Evolutionary conservation across 176 grass and related monocot genomes (phyloP).

Genomic region (Phoenix roebelenii): DNA sequence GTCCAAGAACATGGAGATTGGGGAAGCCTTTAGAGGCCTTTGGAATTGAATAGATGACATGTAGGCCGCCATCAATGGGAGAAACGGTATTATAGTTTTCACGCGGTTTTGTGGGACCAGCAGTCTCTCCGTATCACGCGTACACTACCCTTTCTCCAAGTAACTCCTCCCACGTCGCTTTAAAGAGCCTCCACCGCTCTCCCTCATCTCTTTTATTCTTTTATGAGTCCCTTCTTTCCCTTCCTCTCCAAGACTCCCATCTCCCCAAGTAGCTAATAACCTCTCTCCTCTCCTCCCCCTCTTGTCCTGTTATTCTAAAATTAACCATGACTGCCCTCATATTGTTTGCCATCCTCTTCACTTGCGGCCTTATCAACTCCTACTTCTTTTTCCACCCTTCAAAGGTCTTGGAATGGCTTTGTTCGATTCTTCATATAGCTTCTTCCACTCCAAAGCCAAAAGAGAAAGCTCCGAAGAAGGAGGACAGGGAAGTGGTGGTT

Average conservation of each 20-base stretch:
- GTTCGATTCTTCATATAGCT: conserved; percentile 5
- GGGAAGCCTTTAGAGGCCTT: too few species aligned
- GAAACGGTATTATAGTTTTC: too few species aligned
- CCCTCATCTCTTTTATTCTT: not conserved
- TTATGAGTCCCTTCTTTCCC: not conserved
- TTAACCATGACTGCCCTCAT: conserved; percentile 13
- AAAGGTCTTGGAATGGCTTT: conserved; percentile 17
- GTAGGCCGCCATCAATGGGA: too few species aligned
- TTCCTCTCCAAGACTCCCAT: too few species aligned
- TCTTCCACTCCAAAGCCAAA: not conserved
- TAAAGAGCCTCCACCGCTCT: too few species aligned
- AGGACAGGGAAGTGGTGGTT: not conserved
- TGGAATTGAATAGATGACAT: too few species aligned
- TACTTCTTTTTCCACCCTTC: conserved; percentile 25
- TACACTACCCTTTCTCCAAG: too few species aligned
- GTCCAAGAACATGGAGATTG: too few species aligned
- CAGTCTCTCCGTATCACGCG: too few species aligned
- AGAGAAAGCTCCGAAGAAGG: not conserved
- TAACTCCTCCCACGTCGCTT: too few species aligned
- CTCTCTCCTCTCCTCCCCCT: not conserved
- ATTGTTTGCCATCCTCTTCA: conserved; percentile 26
- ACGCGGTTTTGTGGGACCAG: too few species aligned
- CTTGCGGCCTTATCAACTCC: conserved; percentile 24
- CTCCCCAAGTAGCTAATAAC: too few species aligned
- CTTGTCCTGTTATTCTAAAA: conserved; percentile 8